Conservation (phyloP, 2,329 filamentous ascomycete genomes). For the Cercospora zeae-maydis region DNA sequence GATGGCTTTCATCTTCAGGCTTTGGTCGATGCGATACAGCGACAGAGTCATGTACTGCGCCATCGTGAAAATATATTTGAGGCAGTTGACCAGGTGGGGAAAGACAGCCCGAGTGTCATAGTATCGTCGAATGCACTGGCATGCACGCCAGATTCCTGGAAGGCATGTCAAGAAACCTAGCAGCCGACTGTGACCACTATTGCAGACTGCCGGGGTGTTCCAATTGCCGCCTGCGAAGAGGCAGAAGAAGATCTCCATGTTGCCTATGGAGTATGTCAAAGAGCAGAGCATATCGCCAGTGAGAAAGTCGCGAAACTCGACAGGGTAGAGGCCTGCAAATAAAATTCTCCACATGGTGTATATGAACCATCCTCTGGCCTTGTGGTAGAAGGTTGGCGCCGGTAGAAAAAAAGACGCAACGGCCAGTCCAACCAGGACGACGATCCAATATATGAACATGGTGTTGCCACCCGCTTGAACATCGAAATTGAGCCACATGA, state of each 20-base stretch:
- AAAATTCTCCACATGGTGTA: slow-evolving; percentile 85
- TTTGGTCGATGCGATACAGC: slow-evolving; percentile 70
- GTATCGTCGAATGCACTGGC: slow-evolving; percentile 90
- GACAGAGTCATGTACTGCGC: slow-evolving; percentile 73
- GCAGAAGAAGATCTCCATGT: slow-evolving; percentile 91
- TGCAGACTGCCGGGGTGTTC: slow-evolving; percentile 71
- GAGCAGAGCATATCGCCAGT: slow-evolving; percentile 98
- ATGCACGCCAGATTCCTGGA: slow-evolving; percentile 82
- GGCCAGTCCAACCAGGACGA: slow-evolving; percentile 70
- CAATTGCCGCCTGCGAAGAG: slow-evolving; percentile 73
- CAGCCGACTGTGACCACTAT: slow-evolving; percentile 76
- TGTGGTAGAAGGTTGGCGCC: slow-evolving; percentile 67
- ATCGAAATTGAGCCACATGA: slow-evolving; percentile 86
- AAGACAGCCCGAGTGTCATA: slow-evolving; percentile 80
- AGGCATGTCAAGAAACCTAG: slow-evolving; percentile 81
- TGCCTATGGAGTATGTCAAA: slow-evolving; percentile 82
- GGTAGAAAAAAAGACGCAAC: slow-evolving; percentile 69
- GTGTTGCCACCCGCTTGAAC: slow-evolving; percentile 56
- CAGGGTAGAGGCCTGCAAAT: slow-evolving; percentile 81
- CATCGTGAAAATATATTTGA: slow-evolving; percentile 86
- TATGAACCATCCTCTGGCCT: slow-evolving; percentile 77
- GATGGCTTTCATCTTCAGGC: slow-evolving; percentile 57
- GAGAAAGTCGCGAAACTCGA: slow-evolving; percentile 97
- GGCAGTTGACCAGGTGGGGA: slow-evolving; percentile 87
- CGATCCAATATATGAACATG: slow-evolving; percentile 82